These are phyloP conservation scores for Penicillium pancosmium DNA, from an alignment of 495 filamentous ascomycete genomes.

Conservation along the genomic window DNA sequence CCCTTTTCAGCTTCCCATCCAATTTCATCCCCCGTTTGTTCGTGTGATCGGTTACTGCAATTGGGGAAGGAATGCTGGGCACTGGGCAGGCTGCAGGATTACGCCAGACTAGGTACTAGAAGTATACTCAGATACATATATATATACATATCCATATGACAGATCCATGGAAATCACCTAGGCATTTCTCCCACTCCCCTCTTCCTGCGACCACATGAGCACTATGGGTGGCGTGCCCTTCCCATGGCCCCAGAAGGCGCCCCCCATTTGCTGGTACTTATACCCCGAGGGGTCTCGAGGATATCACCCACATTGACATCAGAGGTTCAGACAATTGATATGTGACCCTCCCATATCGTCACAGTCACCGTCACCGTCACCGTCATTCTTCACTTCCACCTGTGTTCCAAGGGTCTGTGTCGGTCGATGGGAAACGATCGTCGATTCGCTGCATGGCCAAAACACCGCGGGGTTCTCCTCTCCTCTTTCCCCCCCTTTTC, in stretches of 20 bases:
- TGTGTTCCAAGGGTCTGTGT: constrained; percentile 1
- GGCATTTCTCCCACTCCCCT: background rate
- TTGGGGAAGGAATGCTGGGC: background rate
- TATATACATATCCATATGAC: background rate
- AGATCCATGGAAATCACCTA: background rate
- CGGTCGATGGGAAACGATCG: constrained; percentile 19
- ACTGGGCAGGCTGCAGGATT: background rate
- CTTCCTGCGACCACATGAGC: too few species aligned
- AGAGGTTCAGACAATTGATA: background rate
- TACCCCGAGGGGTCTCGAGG: background rate
- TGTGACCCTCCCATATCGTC: background rate
- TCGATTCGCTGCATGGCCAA: constrained; percentile 14
- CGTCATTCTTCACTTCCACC: background rate
- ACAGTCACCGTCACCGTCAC: background rate
- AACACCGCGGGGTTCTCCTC: constrained; percentile 26
- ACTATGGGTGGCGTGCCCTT: background rate
- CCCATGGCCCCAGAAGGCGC: background rate
- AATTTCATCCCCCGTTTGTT: background rate
- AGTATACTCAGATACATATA: too few species aligned
- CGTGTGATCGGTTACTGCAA: constrained; percentile 27
- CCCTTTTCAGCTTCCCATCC: background rate
- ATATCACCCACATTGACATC: background rate
- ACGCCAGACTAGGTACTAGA: too few species aligned
- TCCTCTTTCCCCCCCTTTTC: constrained; percentile 7
- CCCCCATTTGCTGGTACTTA: background rate